Conservation (phyloP, 768 basidiomycete species). For the Galerina sulciceps region DNA sequence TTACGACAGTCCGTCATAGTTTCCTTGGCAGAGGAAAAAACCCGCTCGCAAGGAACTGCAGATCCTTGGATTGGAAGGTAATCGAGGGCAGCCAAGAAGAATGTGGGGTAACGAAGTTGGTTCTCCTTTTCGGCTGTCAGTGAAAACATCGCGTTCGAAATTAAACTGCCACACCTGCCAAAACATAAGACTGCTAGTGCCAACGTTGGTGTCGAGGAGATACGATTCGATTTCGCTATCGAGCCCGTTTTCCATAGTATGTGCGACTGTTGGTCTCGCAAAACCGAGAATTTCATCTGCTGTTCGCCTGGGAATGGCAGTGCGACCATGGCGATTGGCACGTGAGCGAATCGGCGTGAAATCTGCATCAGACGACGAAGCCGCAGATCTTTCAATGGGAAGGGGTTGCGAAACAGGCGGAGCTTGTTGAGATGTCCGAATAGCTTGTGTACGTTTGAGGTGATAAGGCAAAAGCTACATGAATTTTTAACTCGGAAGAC, state of each 20-base stretch:
- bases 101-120: conserved; percentile 13
- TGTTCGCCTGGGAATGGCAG: not conserved
- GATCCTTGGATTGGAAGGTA: conserved; percentile 17
- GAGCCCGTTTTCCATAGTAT: not conserved
- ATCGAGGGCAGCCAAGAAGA: conserved; percentile 11
- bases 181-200: not conserved
- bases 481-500: not conserved
- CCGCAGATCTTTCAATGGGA: too few species aligned
- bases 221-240: conserved; percentile 8
- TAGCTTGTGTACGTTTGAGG: not conserved
- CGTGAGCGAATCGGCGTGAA: not conserved
- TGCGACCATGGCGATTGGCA: not conserved
- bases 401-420: too few species aligned
- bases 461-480: conserved; percentile 8
- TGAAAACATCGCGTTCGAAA: not conserved
- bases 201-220: not conserved
- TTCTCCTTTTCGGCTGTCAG: conserved; percentile 1
- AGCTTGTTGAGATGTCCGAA: too few species aligned
- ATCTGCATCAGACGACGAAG: not conserved
- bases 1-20: conserved; percentile 11
- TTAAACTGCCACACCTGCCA: conserved; percentile 7
- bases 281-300: conserved; percentile 15
- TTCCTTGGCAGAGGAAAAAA: conserved; percentile 21
- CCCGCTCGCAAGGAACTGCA: conserved; percentile 16
- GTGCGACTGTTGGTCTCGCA: not conserved